Evolutionary conservation across 1,139 yeast species (phyloP).

Genomic region (Arxiozyma telluris): DNA sequence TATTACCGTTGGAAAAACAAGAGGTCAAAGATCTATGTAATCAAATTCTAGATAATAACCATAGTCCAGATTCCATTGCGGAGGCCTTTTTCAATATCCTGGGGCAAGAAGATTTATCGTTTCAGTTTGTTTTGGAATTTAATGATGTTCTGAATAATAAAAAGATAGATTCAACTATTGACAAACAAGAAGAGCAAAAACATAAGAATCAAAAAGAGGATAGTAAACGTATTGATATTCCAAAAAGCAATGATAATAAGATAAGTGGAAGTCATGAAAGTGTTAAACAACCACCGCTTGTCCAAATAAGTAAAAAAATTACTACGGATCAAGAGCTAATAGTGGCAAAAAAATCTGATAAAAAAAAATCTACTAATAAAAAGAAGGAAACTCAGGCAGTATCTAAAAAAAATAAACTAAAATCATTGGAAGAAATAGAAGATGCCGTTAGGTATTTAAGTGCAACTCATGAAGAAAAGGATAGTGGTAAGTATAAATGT

Average conservation of each 20-base stretch:
- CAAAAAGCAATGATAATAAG: not conserved
- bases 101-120: conserved; percentile 27
- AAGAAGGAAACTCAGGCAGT: conserved; percentile 13
- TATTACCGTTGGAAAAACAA: conserved; percentile 26
- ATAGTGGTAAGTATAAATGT: conserved; percentile 38
- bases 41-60: conserved; percentile 16
- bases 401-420: conserved; percentile 39
- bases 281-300: not conserved
- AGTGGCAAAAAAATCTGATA: not conserved
- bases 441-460: conserved; percentile 36
- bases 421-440: conserved; percentile 48
- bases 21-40: conserved; percentile 24
- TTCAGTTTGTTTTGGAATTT: conserved; percentile 26
- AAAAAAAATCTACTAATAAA: not conserved
- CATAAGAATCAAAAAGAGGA: not conserved
- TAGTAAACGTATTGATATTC: not conserved
- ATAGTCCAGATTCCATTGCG: conserved; percentile 22
- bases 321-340: not conserved
- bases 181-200: not conserved
- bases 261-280: not conserved
- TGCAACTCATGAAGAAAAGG: conserved; percentile 24
- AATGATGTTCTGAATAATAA: conserved; percentile 15
- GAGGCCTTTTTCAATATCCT: conserved; percentile 26
- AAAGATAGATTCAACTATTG: not conserved
- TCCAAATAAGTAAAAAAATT: not conserved